phyloP scores from a whole-genome alignment of 352 stramenopile genomes.

The Globisporangium nunn region DNA sequence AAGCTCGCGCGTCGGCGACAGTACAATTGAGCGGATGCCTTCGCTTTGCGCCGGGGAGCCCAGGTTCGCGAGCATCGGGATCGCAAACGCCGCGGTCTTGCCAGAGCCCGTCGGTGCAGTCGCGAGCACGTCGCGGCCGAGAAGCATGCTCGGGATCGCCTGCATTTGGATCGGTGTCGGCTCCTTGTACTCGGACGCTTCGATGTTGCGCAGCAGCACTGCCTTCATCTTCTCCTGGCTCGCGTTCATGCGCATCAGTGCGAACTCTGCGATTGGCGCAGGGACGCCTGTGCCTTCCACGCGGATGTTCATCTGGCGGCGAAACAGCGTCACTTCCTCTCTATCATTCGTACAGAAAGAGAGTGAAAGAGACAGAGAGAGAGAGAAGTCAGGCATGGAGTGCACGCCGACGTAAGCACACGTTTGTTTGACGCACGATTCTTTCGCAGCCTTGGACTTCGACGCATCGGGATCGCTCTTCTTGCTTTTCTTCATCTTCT shows the following conservation, averaged over 20 bases:
- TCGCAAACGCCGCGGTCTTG: slow-evolving; percentile 97
- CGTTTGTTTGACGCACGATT: slow-evolving; percentile 30
- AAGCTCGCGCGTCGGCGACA: slow-evolving; percentile 97
- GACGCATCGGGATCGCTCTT: slow-evolving; percentile 11
- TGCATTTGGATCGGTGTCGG: slow-evolving; percentile 99
- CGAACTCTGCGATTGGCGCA: slow-evolving; percentile 70
- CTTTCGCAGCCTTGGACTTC: slow-evolving; percentile 14
- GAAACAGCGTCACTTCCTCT: slow-evolving; percentile 53
- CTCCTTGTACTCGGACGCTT: slow-evolving; percentile 94
- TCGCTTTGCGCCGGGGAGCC: slow-evolving; percentile 28
- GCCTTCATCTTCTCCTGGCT: slow-evolving; percentile 42
- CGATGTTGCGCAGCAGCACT: slow-evolving; percentile 76
- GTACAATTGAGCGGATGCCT: slow-evolving; percentile 90
- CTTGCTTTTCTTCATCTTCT: slow-evolving; percentile 17
- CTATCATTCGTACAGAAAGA: slow-evolving; percentile 15
- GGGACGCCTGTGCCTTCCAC: slow-evolving; percentile 60
- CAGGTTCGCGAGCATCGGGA: slow-evolving; percentile 90
- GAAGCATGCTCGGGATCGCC: slow-evolving; percentile 86
- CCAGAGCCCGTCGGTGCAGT: slow-evolving; percentile 95
- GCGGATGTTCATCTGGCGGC: slow-evolving; percentile 75
- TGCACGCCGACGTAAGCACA: too few relatives aligned
- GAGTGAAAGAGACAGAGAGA: slow-evolving; percentile 3
- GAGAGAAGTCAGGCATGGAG: neutral
- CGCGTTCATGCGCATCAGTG: slow-evolving; percentile 49
- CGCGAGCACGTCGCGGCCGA: slow-evolving; percentile 91